A percentile compares a stretch with the other conserved stretches of the same genome.
Evolutionary conservation across 2,329 filamentous ascomycete genomes (phyloP).

Genomic region (Monosporascus sp.): DNA sequence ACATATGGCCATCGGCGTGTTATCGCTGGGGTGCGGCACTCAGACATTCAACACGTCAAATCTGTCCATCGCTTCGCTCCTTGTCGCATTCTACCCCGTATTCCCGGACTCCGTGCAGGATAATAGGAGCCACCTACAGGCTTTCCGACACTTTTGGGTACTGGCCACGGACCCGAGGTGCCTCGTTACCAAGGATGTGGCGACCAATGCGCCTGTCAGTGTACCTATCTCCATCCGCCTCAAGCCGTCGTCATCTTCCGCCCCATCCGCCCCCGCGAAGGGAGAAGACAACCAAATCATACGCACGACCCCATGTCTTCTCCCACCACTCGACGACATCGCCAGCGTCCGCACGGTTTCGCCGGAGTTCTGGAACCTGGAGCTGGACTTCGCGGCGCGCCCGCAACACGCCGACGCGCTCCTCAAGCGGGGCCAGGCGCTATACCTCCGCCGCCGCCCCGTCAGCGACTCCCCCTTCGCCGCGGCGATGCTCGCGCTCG

Average conservation of each 20-base stretch:
- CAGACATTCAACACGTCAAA: slow-evolving; percentile 88
- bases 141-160: slow-evolving; percentile 96
- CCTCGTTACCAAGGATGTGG: slow-evolving; percentile 79
- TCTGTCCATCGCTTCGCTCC: slow-evolving; percentile 75
- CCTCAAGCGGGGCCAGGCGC: slow-evolving; percentile 56
- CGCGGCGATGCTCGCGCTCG: slow-evolving; percentile 69
- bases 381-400: slow-evolving; percentile 65
- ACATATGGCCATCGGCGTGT: slow-evolving; percentile 82
- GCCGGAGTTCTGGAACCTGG: slow-evolving; percentile 73
- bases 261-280: background rate
- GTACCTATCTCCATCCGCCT: slow-evolving; percentile 65
- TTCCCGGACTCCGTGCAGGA: slow-evolving; percentile 88
- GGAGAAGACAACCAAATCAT: slow-evolving; percentile 25
- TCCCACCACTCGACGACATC: slow-evolving; percentile 62
- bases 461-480: slow-evolving; percentile 65
- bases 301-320: slow-evolving; percentile 52
- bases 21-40: slow-evolving; percentile 90
- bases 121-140: slow-evolving; percentile 90
- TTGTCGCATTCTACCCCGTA: slow-evolving; percentile 90
- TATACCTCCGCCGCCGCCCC: slow-evolving; percentile 68
- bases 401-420: slow-evolving; percentile 60
- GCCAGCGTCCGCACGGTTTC: slow-evolving; percentile 52
- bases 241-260: slow-evolving; percentile 25
- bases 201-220: slow-evolving; percentile 73
- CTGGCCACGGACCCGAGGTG: slow-evolving; percentile 86